Conservation (phyloP, 768 basidiomycete species). For the Rhizopogon vinicolor region DNA sequence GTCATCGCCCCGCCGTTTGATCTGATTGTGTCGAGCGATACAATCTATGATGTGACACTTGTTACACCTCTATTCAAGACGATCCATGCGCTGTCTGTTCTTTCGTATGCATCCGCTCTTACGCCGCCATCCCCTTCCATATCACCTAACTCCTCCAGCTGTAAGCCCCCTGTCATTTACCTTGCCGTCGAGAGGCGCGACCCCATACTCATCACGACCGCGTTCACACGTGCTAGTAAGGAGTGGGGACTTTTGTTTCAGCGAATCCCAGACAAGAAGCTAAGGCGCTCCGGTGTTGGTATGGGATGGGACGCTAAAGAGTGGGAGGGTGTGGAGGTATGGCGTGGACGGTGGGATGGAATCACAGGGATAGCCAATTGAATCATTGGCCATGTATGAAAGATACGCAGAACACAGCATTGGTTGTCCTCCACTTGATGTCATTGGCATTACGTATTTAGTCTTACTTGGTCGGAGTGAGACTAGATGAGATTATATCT, state of each 20-base stretch:
- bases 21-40: conserved; percentile 80
- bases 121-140: conserved; percentile 36
- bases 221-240: conserved; percentile 51
- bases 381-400: background rate
- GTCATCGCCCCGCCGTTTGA: conserved; percentile 57
- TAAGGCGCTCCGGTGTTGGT: conserved; percentile 55
- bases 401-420: background rate
- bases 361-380: background rate
- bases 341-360: conserved; percentile 33
- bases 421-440: background rate
- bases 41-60: conserved; percentile 63
- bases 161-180: conserved; percentile 23
- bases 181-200: conserved; percentile 76
- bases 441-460: too few species aligned
- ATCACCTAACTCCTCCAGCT: background rate
- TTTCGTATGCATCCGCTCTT: conserved; percentile 28
- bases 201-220: conserved; percentile 52
- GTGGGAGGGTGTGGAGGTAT: conserved; percentile 82
- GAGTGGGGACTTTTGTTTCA: conserved; percentile 55
- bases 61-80: conserved; percentile 67
- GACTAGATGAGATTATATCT: background rate
- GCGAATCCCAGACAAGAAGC: conserved; percentile 53
- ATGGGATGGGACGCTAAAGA: conserved; percentile 60
- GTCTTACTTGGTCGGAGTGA: background rate
- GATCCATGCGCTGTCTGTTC: conserved; percentile 46